phyloP scores from a whole-genome alignment of 2,329 filamentous ascomycete genomes.

The Xylariaceae sp. region DNA sequence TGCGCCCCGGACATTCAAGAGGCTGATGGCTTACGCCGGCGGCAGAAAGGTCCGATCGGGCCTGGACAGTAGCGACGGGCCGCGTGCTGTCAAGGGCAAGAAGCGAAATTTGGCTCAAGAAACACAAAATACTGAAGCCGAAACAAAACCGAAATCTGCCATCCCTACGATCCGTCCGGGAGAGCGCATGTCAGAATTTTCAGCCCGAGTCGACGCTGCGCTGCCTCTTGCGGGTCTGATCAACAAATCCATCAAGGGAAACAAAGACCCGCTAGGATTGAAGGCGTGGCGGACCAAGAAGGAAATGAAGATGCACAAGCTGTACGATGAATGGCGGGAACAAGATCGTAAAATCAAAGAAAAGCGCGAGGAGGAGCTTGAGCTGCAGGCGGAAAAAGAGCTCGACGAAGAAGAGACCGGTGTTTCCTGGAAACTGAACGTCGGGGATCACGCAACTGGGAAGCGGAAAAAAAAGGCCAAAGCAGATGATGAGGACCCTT shows the following conservation, averaged over 20 bases:
- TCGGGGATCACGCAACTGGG: slow-evolving; percentile 44
- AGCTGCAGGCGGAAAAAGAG: slow-evolving; percentile 67
- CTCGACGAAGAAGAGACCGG: slow-evolving; percentile 62
- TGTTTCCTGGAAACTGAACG: slow-evolving; percentile 55
- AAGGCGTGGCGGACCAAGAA: slow-evolving; percentile 79
- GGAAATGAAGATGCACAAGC: slow-evolving; percentile 80
- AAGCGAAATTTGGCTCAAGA: slow-evolving; percentile 33
- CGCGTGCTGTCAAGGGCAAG: slow-evolving; percentile 42
- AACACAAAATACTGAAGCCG: slow-evolving; percentile 20
- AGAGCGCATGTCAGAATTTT: slow-evolving; percentile 82
- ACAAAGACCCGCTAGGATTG: slow-evolving; percentile 67
- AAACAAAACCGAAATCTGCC: slow-evolving; percentile 38
- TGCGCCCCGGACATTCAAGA: slow-evolving; percentile 84
- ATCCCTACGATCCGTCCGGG: slow-evolving; percentile 78
- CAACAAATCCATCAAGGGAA: slow-evolving; percentile 64
- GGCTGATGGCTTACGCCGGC: slow-evolving; percentile 77
- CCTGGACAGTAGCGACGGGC: slow-evolving; percentile 71
- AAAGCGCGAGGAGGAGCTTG: slow-evolving; percentile 68
- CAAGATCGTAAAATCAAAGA: slow-evolving; percentile 69
- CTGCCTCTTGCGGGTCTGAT: slow-evolving; percentile 77
- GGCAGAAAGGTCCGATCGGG: slow-evolving; percentile 67
- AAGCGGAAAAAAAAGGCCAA: slow-evolving; percentile 52
- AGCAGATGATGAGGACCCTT: slow-evolving; percentile 71
- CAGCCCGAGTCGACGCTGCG: slow-evolving; percentile 81
- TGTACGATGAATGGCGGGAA: slow-evolving; percentile 78